phyloP scores from a whole-genome alignment of 805 yeast species.

The Deakozyma indianensis region DNA sequence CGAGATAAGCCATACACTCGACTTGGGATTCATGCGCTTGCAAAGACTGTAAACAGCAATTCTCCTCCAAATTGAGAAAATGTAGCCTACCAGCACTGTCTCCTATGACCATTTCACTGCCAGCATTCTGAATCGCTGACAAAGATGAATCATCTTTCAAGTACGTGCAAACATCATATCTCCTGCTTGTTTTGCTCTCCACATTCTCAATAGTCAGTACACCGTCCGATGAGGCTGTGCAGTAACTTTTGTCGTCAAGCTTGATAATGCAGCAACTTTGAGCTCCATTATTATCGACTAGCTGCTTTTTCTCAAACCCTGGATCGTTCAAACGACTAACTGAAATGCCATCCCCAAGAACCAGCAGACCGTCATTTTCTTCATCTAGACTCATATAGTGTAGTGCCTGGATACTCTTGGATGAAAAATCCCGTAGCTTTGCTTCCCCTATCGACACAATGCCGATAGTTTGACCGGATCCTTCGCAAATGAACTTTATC shows the following conservation, averaged over 20 bases:
- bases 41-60: background rate
- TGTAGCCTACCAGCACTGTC: background rate
- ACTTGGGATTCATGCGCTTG: conserved; percentile 13
- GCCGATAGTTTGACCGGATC: too few relatives aligned
- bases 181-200: background rate
- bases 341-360: background rate
- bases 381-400: background rate
- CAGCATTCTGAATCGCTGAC: background rate
- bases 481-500: too few relatives aligned
- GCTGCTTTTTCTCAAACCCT: too few relatives aligned
- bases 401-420: background rate
- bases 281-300: too few relatives aligned
- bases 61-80: conserved; percentile 1
- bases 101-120: background rate
- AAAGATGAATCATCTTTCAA: background rate
- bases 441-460: too few relatives aligned
- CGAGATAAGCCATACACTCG: conserved; percentile 6
- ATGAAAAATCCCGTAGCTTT: too few relatives aligned
- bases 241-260: background rate
- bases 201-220: background rate
- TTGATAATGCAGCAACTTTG: too few relatives aligned
- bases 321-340: too few relatives aligned
- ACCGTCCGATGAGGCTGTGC: conserved; percentile 1
- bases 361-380: background rate
- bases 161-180: background rate